A percentile compares a stretch with the other conserved stretches of the same genome.
phyloP scores from a whole-genome alignment of 139 green algal genomes.

The Coelastrella sp. region DNA sequence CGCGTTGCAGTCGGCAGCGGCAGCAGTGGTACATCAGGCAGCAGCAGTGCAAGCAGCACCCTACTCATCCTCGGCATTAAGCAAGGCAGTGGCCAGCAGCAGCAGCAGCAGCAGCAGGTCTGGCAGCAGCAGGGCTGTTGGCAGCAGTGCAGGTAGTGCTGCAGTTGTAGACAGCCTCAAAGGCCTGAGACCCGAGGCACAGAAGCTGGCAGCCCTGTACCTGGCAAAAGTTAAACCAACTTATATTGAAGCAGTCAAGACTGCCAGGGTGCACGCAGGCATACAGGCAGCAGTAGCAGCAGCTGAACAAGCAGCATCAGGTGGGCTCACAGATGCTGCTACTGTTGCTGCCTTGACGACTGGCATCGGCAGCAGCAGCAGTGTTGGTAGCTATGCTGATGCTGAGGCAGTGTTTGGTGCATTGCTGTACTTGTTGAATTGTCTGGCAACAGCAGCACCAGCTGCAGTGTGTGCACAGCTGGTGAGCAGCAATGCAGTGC shows the following conservation, averaged over 20 bases:
- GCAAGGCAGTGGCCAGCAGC: neutral
- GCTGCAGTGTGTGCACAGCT: neutral
- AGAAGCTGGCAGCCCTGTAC: neutral
- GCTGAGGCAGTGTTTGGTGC: constrained; percentile 11
- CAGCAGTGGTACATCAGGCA: constrained; percentile 1
- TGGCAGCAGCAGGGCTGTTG: neutral
- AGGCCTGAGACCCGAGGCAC: constrained; percentile 8
- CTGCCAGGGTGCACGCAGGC: constrained; percentile 16
- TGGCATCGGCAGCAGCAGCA: neutral
- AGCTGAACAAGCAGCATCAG: constrained; percentile 12
- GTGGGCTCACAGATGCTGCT: neutral
- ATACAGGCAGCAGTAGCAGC: constrained; percentile 6
- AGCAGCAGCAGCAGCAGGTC: neutral
- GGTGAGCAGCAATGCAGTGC: neutral
- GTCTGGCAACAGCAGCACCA: neutral
- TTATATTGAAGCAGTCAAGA: constrained; percentile 20
- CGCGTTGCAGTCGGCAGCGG: neutral
- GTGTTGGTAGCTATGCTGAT: neutral
- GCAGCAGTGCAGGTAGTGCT: neutral
- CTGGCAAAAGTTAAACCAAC: neutral
- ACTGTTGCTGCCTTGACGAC: neutral
- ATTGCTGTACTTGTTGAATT: neutral
- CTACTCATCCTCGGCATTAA: neutral
- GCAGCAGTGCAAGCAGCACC: neutral
- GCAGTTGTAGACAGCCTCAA: neutral